Percentiles rank a stretch among this genome's conserved stretches.
Conservation (phyloP, 169 alveolate species). For the Plasmodium gonderi region DNA sequence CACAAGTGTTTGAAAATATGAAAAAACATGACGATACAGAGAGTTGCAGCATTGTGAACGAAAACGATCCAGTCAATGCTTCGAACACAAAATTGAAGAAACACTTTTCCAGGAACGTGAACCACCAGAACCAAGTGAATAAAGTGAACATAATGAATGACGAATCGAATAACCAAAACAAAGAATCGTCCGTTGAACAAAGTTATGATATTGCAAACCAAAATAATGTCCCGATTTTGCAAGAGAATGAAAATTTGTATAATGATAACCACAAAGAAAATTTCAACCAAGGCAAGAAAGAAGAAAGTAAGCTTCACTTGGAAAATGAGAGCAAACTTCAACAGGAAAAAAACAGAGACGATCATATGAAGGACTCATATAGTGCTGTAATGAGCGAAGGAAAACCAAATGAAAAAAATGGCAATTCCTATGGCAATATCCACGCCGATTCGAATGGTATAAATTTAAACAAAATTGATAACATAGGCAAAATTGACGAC, state of each 20-base stretch:
- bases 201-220: not conserved
- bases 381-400: not conserved
- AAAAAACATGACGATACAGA: not conserved
- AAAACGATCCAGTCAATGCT: not conserved
- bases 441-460: constrained; percentile 41
- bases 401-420: not conserved
- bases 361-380: not conserved
- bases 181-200: not conserved
- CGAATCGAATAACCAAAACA: not conserved
- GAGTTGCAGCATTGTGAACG: not conserved
- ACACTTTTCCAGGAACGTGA: not conserved
- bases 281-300: not conserved
- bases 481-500: no score
- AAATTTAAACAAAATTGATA: constrained; percentile 59
- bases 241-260: not conserved
- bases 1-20: not conserved
- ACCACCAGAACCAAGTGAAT: not conserved
- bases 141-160: not conserved
- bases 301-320: no score
- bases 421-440: not conserved
- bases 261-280: not conserved
- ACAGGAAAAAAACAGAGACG: not conserved
- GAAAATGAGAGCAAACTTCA: no score
- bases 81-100: no score
- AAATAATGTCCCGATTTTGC: not conserved